A percentile compares a stretch with the other conserved stretches of the same genome.
These are phyloP conservation scores for Ophiostoma ips DNA, from an alignment of 2,329 filamentous ascomycete genomes.

Conservation along the genomic window DNA sequence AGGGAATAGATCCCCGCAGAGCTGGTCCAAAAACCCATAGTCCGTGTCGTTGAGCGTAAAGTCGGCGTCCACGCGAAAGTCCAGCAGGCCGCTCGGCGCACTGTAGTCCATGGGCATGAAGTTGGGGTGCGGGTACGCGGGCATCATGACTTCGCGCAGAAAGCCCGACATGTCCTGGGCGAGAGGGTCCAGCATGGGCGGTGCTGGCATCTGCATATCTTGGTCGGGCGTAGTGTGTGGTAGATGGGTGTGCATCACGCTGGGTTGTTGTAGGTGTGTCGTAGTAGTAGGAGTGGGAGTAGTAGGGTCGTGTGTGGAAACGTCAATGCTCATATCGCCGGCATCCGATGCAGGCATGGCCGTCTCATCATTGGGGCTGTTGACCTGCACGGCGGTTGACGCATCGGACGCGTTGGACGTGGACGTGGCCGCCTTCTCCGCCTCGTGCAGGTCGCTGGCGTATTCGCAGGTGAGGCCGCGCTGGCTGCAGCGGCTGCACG, in stretches of 20 bases:
- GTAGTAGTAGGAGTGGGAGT: background rate
- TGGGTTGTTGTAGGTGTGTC: background rate
- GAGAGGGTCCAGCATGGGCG: background rate
- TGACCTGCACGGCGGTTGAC: background rate
- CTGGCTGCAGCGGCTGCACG: constrained; percentile 35
- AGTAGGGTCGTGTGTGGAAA: background rate
- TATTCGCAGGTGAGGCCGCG: constrained; percentile 32
- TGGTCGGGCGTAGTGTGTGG: background rate
- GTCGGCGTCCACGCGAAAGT: constrained; percentile 36
- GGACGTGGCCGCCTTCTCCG: background rate
- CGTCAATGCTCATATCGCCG: background rate
- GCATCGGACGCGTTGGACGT: background rate
- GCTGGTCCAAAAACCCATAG: constrained; percentile 35
- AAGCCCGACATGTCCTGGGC: constrained; percentile 29
- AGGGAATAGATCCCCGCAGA: constrained; percentile 28
- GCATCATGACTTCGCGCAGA: constrained; percentile 35
- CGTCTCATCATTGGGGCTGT: background rate
- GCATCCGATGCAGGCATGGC: background rate
- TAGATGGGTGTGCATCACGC: background rate
- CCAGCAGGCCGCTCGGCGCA: constrained; percentile 29
- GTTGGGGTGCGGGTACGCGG: constrained; percentile 21
- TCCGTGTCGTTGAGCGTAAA: constrained; percentile 38
- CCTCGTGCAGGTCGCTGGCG: background rate
- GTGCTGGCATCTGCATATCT: background rate
- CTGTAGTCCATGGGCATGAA: constrained; percentile 24